Conservation (phyloP, 2,329 filamentous ascomycete genomes). For the Colletotrichum liaoningense region DNA sequence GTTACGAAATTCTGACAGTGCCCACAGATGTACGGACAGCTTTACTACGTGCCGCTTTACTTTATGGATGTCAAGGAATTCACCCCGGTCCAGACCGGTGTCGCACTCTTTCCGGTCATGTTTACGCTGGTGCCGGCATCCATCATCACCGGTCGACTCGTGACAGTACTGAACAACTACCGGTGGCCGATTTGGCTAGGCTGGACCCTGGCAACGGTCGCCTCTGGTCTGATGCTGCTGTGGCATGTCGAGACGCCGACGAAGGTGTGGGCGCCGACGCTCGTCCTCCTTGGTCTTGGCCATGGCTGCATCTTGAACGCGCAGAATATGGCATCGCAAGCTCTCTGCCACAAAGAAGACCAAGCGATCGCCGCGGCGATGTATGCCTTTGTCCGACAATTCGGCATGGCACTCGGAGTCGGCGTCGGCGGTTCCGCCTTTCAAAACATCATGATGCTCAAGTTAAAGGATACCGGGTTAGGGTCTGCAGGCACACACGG, state of each 20-base stretch:
- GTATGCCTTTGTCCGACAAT: constrained; percentile 32
- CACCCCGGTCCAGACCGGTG: constrained; percentile 30
- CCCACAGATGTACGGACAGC: constrained; percentile 14
- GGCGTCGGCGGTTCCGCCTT: constrained; percentile 25
- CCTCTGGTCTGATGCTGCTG: constrained; percentile 30
- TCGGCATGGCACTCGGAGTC: constrained; percentile 31
- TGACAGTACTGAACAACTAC: constrained; percentile 36
- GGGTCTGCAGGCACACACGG: too few species aligned
- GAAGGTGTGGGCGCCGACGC: constrained; percentile 24
- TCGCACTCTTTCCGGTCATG: constrained; percentile 36
- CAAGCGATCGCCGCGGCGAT: constrained; percentile 2
- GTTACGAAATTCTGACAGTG: too few species aligned
- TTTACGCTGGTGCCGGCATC: constrained; percentile 32
- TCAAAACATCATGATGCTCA: constrained; percentile 32
- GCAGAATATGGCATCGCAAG: constrained; percentile 33
- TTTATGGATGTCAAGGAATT: constrained; percentile 38
- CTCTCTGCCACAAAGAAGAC: constrained; percentile 6
- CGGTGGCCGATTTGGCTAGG: constrained; percentile 36
- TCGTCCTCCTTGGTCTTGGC: constrained; percentile 32
- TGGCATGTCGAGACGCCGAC: constrained; percentile 18
- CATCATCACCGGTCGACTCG: constrained; percentile 35
- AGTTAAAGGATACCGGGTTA: too few species aligned
- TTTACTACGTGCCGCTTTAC: constrained; percentile 37
- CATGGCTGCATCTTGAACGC: constrained; percentile 35
- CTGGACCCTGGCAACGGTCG: constrained; percentile 33